A percentile compares a stretch with the other conserved stretches of the same genome.
phyloP scores from a whole-genome alignment of 75 land plant genomes.

The Sequoia sempervirens region DNA sequence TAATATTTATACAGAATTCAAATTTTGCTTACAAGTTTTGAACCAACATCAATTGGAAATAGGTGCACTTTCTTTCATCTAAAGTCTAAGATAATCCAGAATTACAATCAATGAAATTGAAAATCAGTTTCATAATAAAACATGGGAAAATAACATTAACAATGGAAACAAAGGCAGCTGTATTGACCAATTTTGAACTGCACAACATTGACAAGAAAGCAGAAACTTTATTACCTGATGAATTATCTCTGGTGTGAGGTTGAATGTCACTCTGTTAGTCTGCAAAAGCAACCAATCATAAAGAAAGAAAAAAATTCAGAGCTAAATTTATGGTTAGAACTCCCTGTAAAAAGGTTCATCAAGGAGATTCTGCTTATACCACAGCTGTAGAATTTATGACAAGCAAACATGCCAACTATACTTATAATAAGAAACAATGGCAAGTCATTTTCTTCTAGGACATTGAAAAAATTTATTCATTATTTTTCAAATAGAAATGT shows the following conservation, averaged over 20 bases:
- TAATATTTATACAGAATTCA: too few species aligned
- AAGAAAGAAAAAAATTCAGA: conserved; percentile 12
- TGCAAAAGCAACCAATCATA: conserved; percentile 19
- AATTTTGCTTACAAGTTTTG: too few species aligned
- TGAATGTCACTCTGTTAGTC: conserved; percentile 94
- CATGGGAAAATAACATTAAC: not conserved
- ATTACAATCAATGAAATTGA: not conserved
- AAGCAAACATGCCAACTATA: not conserved
- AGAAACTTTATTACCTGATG: conserved; percentile 61
- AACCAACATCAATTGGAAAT: not conserved
- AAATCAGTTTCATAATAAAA: not conserved
- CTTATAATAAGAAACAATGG: not conserved
- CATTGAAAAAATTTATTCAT: not conserved
- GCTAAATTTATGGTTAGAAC: not conserved
- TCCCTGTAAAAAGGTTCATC: not conserved
- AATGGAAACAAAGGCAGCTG: not conserved
- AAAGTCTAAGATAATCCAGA: not conserved
- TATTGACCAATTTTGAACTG: not conserved
- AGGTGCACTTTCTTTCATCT: not conserved
- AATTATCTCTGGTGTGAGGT: conserved; percentile 89
- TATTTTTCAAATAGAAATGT: not conserved
- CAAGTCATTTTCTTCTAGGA: not conserved
- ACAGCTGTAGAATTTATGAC: not conserved
- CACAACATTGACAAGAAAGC: not conserved
- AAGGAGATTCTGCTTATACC: not conserved